phyloP scores from a whole-genome alignment of 805 yeast genomes.

The Schwanniomyces occidentalis region DNA sequence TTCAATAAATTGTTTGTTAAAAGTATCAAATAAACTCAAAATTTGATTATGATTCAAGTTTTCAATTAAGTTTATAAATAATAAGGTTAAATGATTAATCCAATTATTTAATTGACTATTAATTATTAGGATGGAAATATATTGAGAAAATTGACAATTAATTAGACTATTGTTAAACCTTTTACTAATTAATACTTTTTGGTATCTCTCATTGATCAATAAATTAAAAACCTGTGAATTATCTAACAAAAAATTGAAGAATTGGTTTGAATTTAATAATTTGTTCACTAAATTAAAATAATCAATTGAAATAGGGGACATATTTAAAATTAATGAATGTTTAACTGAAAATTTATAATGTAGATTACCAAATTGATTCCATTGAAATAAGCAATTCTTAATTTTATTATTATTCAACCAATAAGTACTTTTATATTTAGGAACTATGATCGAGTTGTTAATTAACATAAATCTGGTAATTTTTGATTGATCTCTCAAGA shows the following conservation, averaged over 20 bases:
- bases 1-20: slow-evolving; percentile 5
- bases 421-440: slow-evolving; percentile 1
- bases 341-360: slow-evolving; percentile 6
- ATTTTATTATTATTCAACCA: slow-evolving; percentile 5
- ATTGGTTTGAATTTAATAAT: slow-evolving; percentile 9
- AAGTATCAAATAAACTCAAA: slow-evolving; percentile 8
- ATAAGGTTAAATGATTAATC: slow-evolving; percentile 9
- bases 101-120: slow-evolving; percentile 10
- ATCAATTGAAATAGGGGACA: slow-evolving; percentile 1
- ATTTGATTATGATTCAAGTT: slow-evolving; percentile 12
- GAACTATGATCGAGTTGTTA: slow-evolving; percentile 6
- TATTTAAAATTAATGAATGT: slow-evolving; percentile 1
- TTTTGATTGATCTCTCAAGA: slow-evolving; percentile 7
- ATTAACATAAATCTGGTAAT: slow-evolving; percentile 5
- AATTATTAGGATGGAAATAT: slow-evolving; percentile 12
- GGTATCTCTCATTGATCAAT: slow-evolving; percentile 6
- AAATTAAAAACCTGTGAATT: slow-evolving; percentile 5
- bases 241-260: slow-evolving; percentile 16
- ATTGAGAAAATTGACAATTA: slow-evolving; percentile 19
- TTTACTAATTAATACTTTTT: slow-evolving; percentile 5
- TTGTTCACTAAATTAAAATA: slow-evolving; percentile 7
- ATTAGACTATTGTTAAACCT: slow-evolving; percentile 10
- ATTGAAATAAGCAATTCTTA: slow-evolving; percentile 1
- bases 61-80: slow-evolving; percentile 11
- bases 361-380: slow-evolving; percentile 4